Conservation (phyloP, 139 green algal species). For the Eudorina sp. region DNA sequence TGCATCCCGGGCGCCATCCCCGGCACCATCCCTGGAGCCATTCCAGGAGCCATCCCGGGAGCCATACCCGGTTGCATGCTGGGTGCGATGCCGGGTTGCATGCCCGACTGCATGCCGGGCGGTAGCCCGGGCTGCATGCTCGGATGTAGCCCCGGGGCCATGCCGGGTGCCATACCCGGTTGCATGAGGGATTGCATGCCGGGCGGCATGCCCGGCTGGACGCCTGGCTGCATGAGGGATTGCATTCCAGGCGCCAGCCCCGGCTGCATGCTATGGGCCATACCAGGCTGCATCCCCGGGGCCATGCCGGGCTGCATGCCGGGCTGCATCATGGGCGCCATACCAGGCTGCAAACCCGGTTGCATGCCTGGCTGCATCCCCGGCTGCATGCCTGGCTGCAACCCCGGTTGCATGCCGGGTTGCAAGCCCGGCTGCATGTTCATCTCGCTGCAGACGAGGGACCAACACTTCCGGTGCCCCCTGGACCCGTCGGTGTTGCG, state of each 20-base stretch:
- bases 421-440: conserved; percentile 1
- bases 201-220: background rate
- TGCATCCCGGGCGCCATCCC: background rate
- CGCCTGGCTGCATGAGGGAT: background rate
- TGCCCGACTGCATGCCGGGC: background rate
- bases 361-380: background rate
- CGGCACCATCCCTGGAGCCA: background rate
- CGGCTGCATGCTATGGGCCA: background rate
- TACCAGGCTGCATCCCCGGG: background rate
- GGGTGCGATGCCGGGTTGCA: background rate
- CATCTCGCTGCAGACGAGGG: no score
- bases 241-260: background rate
- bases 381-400: background rate
- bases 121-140: conserved; percentile 8
- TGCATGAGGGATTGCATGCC: background rate
- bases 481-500: no score
- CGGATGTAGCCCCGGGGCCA: background rate
- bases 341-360: background rate
- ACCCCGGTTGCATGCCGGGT: background rate
- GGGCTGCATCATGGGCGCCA: background rate
- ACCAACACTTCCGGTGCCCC: no score
- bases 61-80: background rate
- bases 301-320: conserved; percentile 9
- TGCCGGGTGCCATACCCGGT: background rate
- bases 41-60: background rate